Evolutionary conservation across 805 yeast genomes (phyloP), one percentile per base, ranked within the genome.

Genomic region (Kazachstania kunashirensis): DNA sequence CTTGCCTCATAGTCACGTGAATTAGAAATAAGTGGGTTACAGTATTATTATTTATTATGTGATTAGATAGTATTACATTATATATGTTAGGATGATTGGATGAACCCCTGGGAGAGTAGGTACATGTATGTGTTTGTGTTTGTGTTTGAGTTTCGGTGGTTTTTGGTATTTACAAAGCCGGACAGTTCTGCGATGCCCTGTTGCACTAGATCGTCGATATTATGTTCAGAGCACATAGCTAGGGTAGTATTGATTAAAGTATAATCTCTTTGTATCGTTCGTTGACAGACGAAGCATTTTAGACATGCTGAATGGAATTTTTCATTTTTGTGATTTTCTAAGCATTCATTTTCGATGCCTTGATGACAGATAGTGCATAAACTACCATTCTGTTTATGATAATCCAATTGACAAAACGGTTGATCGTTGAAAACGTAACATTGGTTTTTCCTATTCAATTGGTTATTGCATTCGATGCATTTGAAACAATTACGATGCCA

Each of bases 401-500:
- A 75, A 52, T 89, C 94, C 24, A 61, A 58, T 44, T 75, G 74
- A 64, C 98, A 92, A 59, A 77, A 85, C 11, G 97, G 96, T 41
- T 65, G 52, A 59, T 89, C 94, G 23, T 77, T 66, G 29, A 75
- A 68, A 6, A 83, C 95, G 56, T 88, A 92, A 48, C 86, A 79
- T 18, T 74, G 73, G 13, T 72, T 71, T 10, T 71, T 67, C 49
- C 75, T 81, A 44, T 66, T 68, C 59, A 83, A 82, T 26, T 58
- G 59, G 2, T 67, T 52, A 7, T 59, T 59, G 62, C 97, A 89
- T 10, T 66, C 59, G 14, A 67, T 61, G 64, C 98, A 92, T 11
- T 65, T 63, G 65, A 92, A 89, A 55, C 98, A 92, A 12, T 67
- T 60, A 27, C 94, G 69, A 55, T 92, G 98, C 97, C 97, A 92